phyloP scores from a whole-genome alignment of 2,329 filamentous ascomycete genomes.

The Fusarium tricinctum region DNA sequence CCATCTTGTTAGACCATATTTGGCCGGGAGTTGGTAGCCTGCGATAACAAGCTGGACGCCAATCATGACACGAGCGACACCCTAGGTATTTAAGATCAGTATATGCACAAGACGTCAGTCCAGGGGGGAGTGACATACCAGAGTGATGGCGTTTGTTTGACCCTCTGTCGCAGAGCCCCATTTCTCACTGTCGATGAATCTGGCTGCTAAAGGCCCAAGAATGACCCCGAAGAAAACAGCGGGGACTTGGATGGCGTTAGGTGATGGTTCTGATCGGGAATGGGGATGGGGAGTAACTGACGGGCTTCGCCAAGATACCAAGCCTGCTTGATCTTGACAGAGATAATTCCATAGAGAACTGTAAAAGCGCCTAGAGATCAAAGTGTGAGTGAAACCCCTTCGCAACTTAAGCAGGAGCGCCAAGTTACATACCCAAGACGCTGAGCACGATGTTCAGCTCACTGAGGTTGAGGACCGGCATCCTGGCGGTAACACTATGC shows the following conservation, averaged over 20 bases:
- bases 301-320: conserved; percentile 69
- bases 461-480: conserved; percentile 58
- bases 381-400: conserved; percentile 59
- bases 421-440: conserved; percentile 59
- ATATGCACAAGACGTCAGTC: background rate
- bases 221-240: conserved; percentile 67
- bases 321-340: conserved; percentile 65
- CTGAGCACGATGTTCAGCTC: conserved; percentile 66
- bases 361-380: conserved; percentile 59
- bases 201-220: conserved; percentile 68
- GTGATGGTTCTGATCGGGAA: background rate
- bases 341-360: conserved; percentile 63
- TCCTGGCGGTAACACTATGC: background rate
- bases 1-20: conserved; percentile 64
- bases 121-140: conserved; percentile 46
- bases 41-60: conserved; percentile 73
- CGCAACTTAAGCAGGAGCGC: too few species aligned
- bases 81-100: conserved; percentile 44
- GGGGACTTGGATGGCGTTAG: conserved; percentile 58
- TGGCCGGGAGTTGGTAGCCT: conserved; percentile 71
- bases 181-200: conserved; percentile 62
- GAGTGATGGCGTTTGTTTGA: conserved; percentile 57
- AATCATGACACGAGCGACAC: conserved; percentile 70
- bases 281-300: conserved; percentile 60
- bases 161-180: conserved; percentile 47